These are phyloP conservation scores for Penicillium brasilianum DNA, from an alignment of 2,329 filamentous ascomycete genomes.

Conservation along the genomic window DNA sequence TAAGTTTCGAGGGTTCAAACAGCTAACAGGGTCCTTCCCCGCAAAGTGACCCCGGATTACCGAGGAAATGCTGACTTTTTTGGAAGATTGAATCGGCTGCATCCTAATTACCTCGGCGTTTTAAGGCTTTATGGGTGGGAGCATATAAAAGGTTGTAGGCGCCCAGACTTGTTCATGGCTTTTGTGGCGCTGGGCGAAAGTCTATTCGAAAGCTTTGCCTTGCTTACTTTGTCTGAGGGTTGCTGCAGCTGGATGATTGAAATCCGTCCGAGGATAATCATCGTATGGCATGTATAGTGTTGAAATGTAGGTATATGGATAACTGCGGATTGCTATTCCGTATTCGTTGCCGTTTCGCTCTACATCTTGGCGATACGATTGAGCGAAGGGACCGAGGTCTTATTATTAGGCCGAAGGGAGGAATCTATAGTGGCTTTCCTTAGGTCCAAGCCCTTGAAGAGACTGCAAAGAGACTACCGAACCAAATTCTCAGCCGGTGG, in stretches of 20 bases:
- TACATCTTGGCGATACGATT: neutral
- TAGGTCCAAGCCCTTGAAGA: neutral
- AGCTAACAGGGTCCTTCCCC: neutral
- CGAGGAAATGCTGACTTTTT: neutral
- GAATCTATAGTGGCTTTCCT: neutral
- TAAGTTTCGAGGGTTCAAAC: no score
- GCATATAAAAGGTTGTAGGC: conserved; percentile 7
- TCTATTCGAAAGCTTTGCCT: conserved; percentile 6
- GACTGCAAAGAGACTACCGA: no score
- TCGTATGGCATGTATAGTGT: neutral
- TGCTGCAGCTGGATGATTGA: neutral
- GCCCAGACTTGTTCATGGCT: neutral
- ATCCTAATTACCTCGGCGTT: conserved; percentile 1
- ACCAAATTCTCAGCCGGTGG: neutral
- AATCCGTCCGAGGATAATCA: no score
- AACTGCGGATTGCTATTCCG: neutral
- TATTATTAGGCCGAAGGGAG: neutral
- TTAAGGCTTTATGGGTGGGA: neutral
- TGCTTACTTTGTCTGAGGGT: neutral
- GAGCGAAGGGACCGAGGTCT: neutral
- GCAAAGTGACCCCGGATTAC: neutral
- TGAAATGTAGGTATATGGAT: no score
- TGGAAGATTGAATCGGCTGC: neutral
- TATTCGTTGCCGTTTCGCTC: neutral
- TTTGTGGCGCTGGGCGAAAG: conserved; percentile 5